phyloP scores from a whole-genome alignment of 805 yeast species.

The Saccharomycopsis selenospora region DNA sequence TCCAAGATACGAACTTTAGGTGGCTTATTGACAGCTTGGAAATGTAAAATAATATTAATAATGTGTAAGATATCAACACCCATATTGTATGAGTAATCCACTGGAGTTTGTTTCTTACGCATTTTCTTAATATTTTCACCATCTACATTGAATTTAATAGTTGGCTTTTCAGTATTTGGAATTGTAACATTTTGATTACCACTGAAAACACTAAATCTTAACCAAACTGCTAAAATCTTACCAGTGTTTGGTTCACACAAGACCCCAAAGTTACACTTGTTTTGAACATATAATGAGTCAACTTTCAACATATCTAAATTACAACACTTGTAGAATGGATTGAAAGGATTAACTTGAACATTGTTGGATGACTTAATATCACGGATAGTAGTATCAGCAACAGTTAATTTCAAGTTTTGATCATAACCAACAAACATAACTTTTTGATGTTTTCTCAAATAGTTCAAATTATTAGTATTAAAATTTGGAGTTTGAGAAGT shows the following conservation, averaged over 20 bases:
- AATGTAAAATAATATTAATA: constrained; percentile 21
- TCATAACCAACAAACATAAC: constrained; percentile 22
- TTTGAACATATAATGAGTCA: constrained; percentile 20
- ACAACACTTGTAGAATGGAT: constrained; percentile 21
- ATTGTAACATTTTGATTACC: constrained; percentile 20
- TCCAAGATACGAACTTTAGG: constrained; percentile 22
- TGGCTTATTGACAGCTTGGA: constrained; percentile 21
- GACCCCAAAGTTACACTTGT: constrained; percentile 21
- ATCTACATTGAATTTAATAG: constrained; percentile 18
- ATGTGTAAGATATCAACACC: constrained; percentile 22
- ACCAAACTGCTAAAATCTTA: constrained; percentile 20
- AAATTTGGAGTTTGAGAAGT: constrained; percentile 21
- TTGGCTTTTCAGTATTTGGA: constrained; percentile 17
- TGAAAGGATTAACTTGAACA: constrained; percentile 20
- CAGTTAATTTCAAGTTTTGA: constrained; percentile 20
- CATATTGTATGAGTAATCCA: constrained; percentile 21
- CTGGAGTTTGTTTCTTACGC: constrained; percentile 16
- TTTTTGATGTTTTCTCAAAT: constrained; percentile 20
- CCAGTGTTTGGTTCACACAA: constrained; percentile 20
- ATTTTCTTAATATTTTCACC: constrained; percentile 16
- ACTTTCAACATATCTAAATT: constrained; percentile 21
- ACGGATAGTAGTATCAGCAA: constrained; percentile 21
- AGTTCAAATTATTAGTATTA: constrained; percentile 19
- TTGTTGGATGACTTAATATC: constrained; percentile 21
- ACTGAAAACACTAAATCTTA: constrained; percentile 22